phyloP scores from a whole-genome alignment of 441 rosid genomes.

The Melastoma candidum region DNA sequence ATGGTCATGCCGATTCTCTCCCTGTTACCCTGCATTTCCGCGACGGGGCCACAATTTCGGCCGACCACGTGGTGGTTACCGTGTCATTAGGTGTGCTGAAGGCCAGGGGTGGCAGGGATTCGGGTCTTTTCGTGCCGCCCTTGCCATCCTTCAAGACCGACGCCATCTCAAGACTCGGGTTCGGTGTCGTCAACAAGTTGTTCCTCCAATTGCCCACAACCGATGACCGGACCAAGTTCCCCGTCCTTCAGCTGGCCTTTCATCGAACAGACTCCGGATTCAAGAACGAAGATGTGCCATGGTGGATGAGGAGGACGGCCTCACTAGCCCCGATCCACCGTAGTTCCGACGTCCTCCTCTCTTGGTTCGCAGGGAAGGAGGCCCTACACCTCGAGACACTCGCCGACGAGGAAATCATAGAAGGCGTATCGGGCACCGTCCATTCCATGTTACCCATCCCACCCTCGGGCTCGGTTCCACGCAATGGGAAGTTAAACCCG shows the following conservation, averaged over 20 bases:
- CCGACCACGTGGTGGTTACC: conserved; percentile 90
- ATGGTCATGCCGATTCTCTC: conserved; percentile 18
- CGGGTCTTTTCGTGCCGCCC: conserved; percentile 67
- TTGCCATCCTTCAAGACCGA: conserved; percentile 62
- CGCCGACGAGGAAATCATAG: conserved; percentile 52
- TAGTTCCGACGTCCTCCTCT: conserved; percentile 55
- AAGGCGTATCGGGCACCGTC: conserved; percentile 56
- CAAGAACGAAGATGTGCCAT: conserved; percentile 52
- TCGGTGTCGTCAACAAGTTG: conserved; percentile 86
- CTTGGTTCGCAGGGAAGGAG: conserved; percentile 97
- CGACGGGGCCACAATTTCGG: conserved; percentile 66
- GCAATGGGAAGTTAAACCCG: conserved; percentile 26
- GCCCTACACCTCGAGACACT: conserved; percentile 77
- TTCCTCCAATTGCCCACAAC: conserved; percentile 46
- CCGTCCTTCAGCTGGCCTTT: conserved; percentile 69
- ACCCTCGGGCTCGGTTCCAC: conserved; percentile 6
- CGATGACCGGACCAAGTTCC: conserved; percentile 33
- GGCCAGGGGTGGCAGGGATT: conserved; percentile 45
- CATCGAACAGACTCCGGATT: conserved; percentile 39
- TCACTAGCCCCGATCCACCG: conserved; percentile 59
- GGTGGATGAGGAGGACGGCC: conserved; percentile 96
- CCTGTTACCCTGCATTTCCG: conserved; percentile 74
- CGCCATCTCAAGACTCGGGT: conserved; percentile 79
- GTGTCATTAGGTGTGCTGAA: conserved; percentile 88
- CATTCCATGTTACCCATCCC: conserved; percentile 28